Evolutionary conservation across 305 asterid species (phyloP), one percentile per base, ranked within the genome.

Genomic region (Rubia tinctorum): DNA sequence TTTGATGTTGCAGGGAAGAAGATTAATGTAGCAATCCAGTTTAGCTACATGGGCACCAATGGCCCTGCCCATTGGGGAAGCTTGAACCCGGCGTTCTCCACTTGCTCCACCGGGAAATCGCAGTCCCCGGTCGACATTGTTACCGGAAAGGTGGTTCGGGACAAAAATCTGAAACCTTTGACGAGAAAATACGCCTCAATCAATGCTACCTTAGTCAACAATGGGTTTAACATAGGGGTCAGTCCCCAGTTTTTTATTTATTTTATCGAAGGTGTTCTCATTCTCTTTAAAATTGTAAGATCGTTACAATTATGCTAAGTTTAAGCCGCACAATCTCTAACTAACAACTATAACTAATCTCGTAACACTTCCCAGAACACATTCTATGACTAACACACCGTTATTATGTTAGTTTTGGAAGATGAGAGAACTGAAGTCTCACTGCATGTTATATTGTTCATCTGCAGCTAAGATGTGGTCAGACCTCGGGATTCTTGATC

Each of bases 21-120:
- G 55, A 10, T n/a, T 20, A 70, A 18, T 76, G 82, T 42, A 51
- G 45, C 75, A 1, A 53, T 88, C 43, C 81, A 78, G 17, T 94
- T 89, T 80, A 84, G 89, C 49, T 94, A 94, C 81, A 7, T 80
- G 6, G 99, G 98, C 55, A 65, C 82, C n/a, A 83, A 82, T 12
- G 99, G 97, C n/a, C 99, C 99, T 4, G 71, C 73, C 71, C 83
- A 72, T 59, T 94, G 97, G 99, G 97, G 86, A 58, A 78, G 47
- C 45, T 82, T 90, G 40, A 88, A 69, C 74, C 97, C 99, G 0
- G 85, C 88, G n/a, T 94, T 87, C 88, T 75, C 85, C 30, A 75
- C 68, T 78, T 94, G 99, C 69, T 85, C 77, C 10, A 74, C 72
- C 1, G 99, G 99, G 14, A 90, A 86, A 77, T 27, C 51, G 23